Base-by-base conservation (phyloP, 257 asterid genomes). In the Lycium ferocissimum region DNA sequence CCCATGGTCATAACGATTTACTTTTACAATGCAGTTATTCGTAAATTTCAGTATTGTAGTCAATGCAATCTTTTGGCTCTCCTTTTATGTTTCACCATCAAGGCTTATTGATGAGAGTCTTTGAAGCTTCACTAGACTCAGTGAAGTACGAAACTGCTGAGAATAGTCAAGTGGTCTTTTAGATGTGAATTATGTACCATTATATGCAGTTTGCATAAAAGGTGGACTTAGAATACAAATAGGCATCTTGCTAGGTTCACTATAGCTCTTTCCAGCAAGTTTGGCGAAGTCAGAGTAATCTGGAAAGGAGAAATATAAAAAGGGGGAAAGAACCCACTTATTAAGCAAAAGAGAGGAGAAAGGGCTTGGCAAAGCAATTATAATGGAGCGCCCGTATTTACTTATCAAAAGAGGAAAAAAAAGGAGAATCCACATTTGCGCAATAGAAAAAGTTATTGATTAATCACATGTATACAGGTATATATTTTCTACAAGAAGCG, bases 161-260 rank as follows among this genome's bases (percentile, higher is more conserved):
- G 78, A 37, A 37, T 35, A 37, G 26, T 69, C 53, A 14, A 67
- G 54, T 15, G 33, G 26, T 70, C 11, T 69, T 38, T 13, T 70
- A 17, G 11, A 7, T 38, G 78, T 17, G 78, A 70, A 70, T 70
- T 70, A 40, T 70, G 33, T 40, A 70, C 49, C 78, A 70, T 70
- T 17, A 70, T 70, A 38, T 38, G 53, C 13, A 61, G 69, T 70
- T 38, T 43, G 7, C 3, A 0, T 70, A 17, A 38, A 70, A 38
- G 0, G 0, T 70, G 33, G 17, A 18, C 7, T 70, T 5, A 18
- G 18, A 65, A 65, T 65, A 65, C 18, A 65, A 65, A 65, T 65
- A 65, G 43, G 72, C 9, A 12, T 33, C 43, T 26, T 65, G 15
- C 72, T 33, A 65, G 72, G 43, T 26, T 26, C 72, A 11, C 43